These are phyloP conservation scores for Ogataea degrootiae DNA, from an alignment of 805 yeast species.

Conservation along the genomic window DNA sequence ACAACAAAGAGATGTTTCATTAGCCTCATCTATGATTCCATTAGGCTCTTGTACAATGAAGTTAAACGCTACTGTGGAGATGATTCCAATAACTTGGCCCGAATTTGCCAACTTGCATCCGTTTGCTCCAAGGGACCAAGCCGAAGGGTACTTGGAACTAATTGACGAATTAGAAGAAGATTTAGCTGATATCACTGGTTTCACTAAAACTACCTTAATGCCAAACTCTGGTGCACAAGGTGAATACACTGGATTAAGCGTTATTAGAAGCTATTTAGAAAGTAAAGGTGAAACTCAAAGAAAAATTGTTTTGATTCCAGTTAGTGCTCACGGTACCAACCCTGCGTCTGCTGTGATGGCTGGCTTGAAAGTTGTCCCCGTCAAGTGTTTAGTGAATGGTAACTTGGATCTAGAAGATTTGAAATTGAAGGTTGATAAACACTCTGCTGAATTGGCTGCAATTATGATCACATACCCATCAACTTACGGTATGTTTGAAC, in stretches of 20 bases:
- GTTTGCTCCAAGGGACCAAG: slow-evolving; percentile 85
- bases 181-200: slow-evolving; percentile 88
- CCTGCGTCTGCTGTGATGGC: slow-evolving; percentile 99
- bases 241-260: slow-evolving; percentile 90
- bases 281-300: slow-evolving; percentile 67
- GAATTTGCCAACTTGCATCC: slow-evolving; percentile 89
- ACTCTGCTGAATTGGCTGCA: slow-evolving; percentile 73
- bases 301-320: slow-evolving; percentile 90
- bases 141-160: slow-evolving; percentile 77
- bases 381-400: slow-evolving; percentile 82
- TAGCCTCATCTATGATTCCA: slow-evolving; percentile 96
- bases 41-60: slow-evolving; percentile 98
- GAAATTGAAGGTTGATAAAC: slow-evolving; percentile 62
- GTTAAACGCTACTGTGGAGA: slow-evolving; percentile 89
- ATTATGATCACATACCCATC: slow-evolving; percentile 97
- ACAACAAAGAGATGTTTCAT: slow-evolving; percentile 84
- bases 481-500: slow-evolving; percentile 94
- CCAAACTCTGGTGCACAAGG: slow-evolving; percentile 99
- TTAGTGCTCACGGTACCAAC: slow-evolving; percentile 96
- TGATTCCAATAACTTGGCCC: slow-evolving; percentile 93
- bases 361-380: slow-evolving; percentile 89
- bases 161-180: slow-evolving; percentile 76
- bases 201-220: slow-evolving; percentile 84
- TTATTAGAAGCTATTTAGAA: slow-evolving; percentile 72
- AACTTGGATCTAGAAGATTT: slow-evolving; percentile 80